Base-by-base conservation (phyloP, 2,329 filamentous ascomycete genomes). In the Amesomyces nigricolor region DNA sequence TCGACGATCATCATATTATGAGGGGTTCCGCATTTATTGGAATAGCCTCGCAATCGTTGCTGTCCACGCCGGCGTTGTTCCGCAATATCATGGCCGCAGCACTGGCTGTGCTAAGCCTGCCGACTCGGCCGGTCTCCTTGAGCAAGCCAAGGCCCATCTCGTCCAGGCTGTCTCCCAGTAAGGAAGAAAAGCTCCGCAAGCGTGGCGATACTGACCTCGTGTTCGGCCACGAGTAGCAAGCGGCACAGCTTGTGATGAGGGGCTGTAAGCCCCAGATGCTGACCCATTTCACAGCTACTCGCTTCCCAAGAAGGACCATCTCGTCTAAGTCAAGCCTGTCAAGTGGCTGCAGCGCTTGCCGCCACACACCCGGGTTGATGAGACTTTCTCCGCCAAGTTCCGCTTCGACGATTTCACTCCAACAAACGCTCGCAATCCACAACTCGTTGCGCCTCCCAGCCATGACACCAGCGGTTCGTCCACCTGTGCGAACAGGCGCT, bases 361-460 rank as follows among this genome's bases (percentile, higher is more conserved):
- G 5, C 29, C 62, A 8, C 53, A 52, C 9, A 58, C 56, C 11
- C 56, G 59, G 30, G 53, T 64, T 17, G 64, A 64, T n/a, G 46
- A 51, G 11, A 72, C 70, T 0, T 66, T 75, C 0, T 78, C 77
- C 2, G 75, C 72, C 2, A 70, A 68, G 54, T 73, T 69, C 3
- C 58, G 76, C 54, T 79, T 73, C 55, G 78, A 81, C 61, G 78
- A 81, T 56, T 80, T 74, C 43, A 69, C 71, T 81, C 54, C 73
- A 77, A 51, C 70, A 75, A 58, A 77, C 77, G 0, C 57, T 68
- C 9, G 51, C 48, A 1, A 77, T 79, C 16, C 78, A 80, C 60
- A 68, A 65, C 52, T 73, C 63, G 66, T 26, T 64, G 61, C 32
- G 63, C 65, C 57, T 69, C 69, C 55, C 59, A 65, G 47, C 56